These are phyloP conservation scores for Pseudogymnoascus sp. DNA, from an alignment of 2,329 filamentous ascomycete genomes.

Conservation along the genomic window DNA sequence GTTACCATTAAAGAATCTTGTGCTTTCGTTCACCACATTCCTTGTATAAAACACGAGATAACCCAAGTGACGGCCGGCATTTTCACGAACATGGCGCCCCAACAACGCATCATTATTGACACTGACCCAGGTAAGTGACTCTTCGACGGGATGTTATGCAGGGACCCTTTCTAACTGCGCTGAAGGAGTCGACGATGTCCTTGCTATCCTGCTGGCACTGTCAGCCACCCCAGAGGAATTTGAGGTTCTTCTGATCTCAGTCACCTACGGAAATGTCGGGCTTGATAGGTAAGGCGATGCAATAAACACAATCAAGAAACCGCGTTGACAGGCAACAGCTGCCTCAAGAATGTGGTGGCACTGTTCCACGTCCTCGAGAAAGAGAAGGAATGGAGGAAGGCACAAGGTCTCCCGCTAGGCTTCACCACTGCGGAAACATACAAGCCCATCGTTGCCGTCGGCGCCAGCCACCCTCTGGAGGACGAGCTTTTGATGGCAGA, in stretches of 20 bases:
- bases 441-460: slow-evolving; percentile 81
- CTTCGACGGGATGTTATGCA: background rate
- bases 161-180: slow-evolving; percentile 12
- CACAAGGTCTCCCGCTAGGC: slow-evolving; percentile 58
- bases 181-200: slow-evolving; percentile 77
- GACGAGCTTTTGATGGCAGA: slow-evolving; percentile 74
- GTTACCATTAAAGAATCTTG: background rate
- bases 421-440: slow-evolving; percentile 65
- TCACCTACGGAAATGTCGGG: slow-evolving; percentile 91
- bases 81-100: slow-evolving; percentile 49
- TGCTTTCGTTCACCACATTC: background rate
- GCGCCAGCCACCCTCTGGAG: slow-evolving; percentile 76
- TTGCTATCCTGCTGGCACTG: slow-evolving; percentile 81
- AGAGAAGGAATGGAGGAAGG: slow-evolving; percentile 75
- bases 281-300: slow-evolving; percentile 58
- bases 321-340: slow-evolving; percentile 42
- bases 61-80: background rate
- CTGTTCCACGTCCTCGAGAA: slow-evolving; percentile 89
- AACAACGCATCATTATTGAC: slow-evolving; percentile 83
- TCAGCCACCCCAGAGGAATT: slow-evolving; percentile 76
- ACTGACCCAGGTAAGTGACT: slow-evolving; percentile 70
- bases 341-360: slow-evolving; percentile 79
- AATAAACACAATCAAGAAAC: background rate
- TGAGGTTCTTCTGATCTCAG: slow-evolving; percentile 75
- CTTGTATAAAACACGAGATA: background rate